Evolutionary conservation across 1,284 basidiomycete genomes (phyloP).

Genomic region (Fomitopsis pinicola): DNA sequence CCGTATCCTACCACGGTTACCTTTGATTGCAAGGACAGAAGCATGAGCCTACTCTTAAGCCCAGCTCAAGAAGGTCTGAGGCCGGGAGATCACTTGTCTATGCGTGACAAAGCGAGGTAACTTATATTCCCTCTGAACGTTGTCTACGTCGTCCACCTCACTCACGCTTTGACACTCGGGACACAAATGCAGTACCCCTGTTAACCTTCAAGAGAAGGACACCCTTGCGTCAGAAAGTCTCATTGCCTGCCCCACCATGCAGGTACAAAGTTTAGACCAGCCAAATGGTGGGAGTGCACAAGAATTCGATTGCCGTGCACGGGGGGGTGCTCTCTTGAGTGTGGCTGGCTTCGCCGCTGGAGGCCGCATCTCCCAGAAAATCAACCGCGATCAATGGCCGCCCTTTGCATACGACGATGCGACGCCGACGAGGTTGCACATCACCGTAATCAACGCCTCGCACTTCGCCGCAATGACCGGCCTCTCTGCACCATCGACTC

Average conservation of each 20-base stretch:
- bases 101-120: not conserved
- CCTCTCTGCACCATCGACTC: not conserved
- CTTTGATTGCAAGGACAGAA: not conserved
- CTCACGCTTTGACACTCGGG: too few relatives aligned
- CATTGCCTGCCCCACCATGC: not conserved
- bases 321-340: too few relatives aligned
- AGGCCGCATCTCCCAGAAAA: slow-evolving; percentile 2
- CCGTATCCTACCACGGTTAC: not conserved
- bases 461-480: not conserved
- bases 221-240: not conserved
- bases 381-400: not conserved
- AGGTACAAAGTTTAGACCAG: not conserved
- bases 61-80: not conserved
- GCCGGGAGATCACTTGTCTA: not conserved
- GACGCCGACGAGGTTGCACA: not conserved
- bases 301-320: too few relatives aligned
- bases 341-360: not conserved
- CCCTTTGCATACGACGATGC: not conserved
- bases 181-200: too few relatives aligned
- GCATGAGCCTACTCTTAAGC: not conserved
- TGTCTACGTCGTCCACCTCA: too few relatives aligned
- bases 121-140: too few relatives aligned
- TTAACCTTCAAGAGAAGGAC: too few relatives aligned
- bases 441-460: slow-evolving; percentile 1
- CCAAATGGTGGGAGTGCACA: too few relatives aligned